These are phyloP conservation scores for Polychaeton citri DNA, from an alignment of 2,329 filamentous ascomycete genomes.

Conservation along the genomic window DNA sequence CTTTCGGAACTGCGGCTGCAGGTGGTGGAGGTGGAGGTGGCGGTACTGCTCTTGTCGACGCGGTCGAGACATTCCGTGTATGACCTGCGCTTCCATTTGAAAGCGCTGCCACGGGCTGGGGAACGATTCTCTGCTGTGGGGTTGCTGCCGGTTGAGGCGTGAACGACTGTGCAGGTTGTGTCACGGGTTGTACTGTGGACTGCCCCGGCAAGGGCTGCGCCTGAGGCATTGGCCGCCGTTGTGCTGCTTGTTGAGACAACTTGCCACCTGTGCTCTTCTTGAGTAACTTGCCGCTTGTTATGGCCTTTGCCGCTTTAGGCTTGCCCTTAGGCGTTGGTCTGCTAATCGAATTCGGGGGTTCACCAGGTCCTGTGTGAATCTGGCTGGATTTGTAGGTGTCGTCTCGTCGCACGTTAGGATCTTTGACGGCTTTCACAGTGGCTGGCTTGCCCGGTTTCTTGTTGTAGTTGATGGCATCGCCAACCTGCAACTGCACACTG, in stretches of 20 bases:
- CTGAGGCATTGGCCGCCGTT: slow-evolving; percentile 36
- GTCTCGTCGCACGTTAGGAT: slow-evolving; percentile 55
- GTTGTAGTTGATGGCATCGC: slow-evolving; percentile 80
- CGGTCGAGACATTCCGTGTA: slow-evolving; percentile 25
- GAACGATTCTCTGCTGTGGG: slow-evolving; percentile 28
- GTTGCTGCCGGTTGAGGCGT: slow-evolving; percentile 34
- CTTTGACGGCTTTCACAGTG: slow-evolving; percentile 78
- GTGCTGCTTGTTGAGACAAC: slow-evolving; percentile 41
- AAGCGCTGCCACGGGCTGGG: slow-evolving; percentile 41
- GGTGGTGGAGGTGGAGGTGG: slow-evolving; percentile 50
- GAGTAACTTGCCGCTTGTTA: slow-evolving; percentile 86
- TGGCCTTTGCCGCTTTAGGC: slow-evolving; percentile 73
- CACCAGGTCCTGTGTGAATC: slow-evolving; percentile 74
- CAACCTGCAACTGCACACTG: slow-evolving; percentile 68
- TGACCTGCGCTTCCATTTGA: slow-evolving; percentile 28
- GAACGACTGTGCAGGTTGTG: slow-evolving; percentile 13
- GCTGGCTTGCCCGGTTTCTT: slow-evolving; percentile 95
- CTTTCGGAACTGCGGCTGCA: slow-evolving; percentile 47
- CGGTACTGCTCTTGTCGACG: slow-evolving; percentile 32
- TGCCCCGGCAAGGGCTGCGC: slow-evolving; percentile 22
- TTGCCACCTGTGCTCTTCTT: slow-evolving; percentile 62
- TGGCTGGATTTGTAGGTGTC: slow-evolving; percentile 91
- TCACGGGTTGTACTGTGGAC: slow-evolving; percentile 5
- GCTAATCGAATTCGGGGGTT: slow-evolving; percentile 70
- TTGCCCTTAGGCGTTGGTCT: slow-evolving; percentile 78